Conservation (phyloP, 2,329 filamentous ascomycete species). For the Colletotrichum spaethianum region DNA sequence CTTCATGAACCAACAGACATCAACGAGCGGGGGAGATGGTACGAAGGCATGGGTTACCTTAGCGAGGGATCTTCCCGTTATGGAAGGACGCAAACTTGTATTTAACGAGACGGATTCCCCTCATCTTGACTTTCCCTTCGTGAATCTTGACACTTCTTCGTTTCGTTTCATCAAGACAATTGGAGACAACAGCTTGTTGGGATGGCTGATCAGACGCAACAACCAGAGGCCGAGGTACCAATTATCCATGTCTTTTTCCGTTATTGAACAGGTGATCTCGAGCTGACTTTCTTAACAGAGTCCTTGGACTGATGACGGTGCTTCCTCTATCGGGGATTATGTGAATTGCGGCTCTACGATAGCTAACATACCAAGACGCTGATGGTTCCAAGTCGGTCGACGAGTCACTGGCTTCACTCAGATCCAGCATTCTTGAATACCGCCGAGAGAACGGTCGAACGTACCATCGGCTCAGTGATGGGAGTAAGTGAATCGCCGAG, state of each 20-base stretch:
- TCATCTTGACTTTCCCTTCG: neutral
- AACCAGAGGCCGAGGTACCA: neutral
- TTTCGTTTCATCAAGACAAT: neutral
- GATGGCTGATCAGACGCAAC: neutral
- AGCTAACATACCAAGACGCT: neutral
- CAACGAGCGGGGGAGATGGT: neutral
- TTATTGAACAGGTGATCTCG: neutral
- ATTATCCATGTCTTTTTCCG: no score
- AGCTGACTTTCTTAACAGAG: neutral
- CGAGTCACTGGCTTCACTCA: neutral
- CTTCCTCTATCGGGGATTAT: neutral
- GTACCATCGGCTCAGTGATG: slow-evolving; percentile 41
- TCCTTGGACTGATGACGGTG: neutral
- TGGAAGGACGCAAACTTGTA: neutral
- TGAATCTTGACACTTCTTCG: no score
- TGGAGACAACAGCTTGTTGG: neutral
- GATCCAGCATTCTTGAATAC: slow-evolving; percentile 17
- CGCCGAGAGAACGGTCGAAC: slow-evolving; percentile 36
- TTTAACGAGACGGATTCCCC: neutral
- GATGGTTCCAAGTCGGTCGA: neutral
- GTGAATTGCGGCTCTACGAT: neutral
- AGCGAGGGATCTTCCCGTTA: neutral
- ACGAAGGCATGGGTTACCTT: neutral
- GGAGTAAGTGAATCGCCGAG: neutral
- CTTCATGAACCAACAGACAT: neutral